Evolutionary conservation across 352 stramenopile genomes (phyloP), one percentile per base, ranked within the genome.

Genomic region (Pythium folliculosum): DNA sequence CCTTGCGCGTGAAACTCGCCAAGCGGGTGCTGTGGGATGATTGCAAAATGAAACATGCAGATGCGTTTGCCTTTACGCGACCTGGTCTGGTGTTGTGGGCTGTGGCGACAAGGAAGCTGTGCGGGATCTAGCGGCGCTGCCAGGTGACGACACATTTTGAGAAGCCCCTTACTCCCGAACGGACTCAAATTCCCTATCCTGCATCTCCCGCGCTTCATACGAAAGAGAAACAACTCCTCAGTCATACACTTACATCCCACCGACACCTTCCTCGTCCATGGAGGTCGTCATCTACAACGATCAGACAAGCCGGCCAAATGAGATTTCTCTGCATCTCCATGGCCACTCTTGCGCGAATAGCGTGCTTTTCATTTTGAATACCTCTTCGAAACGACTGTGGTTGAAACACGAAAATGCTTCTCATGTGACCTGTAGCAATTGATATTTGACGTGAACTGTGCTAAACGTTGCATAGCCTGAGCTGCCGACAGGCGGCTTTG

Each of bases 1-100:
- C 48, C 37, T 14, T 19, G n/a, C 49, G 49, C 48, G 49, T 17
- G 50, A 44, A 17, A 55, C 54, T 69, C 63, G 50, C 57, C 54
- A 59, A 45, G 48, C 50, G 55, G 48, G 55, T 43, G 59, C 55
- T 65, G 63, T 70, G 63, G 63, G 63, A 63, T 25, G 32, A 61
- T 45, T 65, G 48, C 38, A 21, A 40, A 65, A 65, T 70, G 63
- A 60, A 64, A 67, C 58, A 64, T 70, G 63, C 56, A 70, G 54
- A 65, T 70, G 44, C 63, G 35, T 40, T 64, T 70, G 63, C 35
- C 58, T 65, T 44, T 47, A 63, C 59, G 37, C 54, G 58, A 55
- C 19, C n/a, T 21, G 44, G 57, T 63, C 14, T 50, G 58, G 30
- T 65, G n/a, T 49, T 56, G 58, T 49, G 27, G 57, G 32, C 19